Conservation (phyloP, 257 asterid species). For the Verbena officinalis region DNA sequence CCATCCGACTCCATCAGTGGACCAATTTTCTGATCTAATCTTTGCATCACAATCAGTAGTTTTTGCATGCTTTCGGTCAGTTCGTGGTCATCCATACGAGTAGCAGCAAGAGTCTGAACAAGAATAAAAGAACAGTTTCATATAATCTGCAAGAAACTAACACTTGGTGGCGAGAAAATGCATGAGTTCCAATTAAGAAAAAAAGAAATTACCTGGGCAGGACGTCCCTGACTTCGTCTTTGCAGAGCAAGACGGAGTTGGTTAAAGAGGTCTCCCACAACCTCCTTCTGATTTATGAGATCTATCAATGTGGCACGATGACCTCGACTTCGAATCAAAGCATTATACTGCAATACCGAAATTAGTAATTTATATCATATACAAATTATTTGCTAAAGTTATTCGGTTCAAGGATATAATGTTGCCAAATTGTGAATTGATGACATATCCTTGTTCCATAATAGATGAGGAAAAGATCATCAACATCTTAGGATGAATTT, state of each 20-base stretch:
- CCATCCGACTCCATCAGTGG: conserved; percentile 89
- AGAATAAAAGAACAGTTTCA: conserved; percentile 5
- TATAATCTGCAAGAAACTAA: conserved; percentile 1
- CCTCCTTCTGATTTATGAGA: conserved; percentile 86
- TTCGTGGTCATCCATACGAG: conserved; percentile 77
- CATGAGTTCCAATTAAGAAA: neutral
- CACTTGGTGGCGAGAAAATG: conserved; percentile 3
- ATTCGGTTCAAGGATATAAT: neutral
- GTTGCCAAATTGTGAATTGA: neutral
- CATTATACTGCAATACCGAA: conserved; percentile 64
- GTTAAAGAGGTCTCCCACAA: conserved; percentile 87
- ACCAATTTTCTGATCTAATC: conserved; percentile 75
- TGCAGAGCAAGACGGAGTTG: conserved; percentile 93
- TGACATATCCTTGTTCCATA: neutral
- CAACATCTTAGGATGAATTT: neutral
- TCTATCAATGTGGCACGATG: conserved; percentile 73
- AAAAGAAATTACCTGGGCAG: conserved; percentile 69
- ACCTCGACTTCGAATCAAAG: conserved; percentile 63
- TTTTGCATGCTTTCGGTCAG: conserved; percentile 87
- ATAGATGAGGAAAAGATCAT: conserved; percentile 10
- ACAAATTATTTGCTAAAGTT: neutral
- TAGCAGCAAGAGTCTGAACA: conserved; percentile 82
- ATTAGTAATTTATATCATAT: neutral
- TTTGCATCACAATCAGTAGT: conserved; percentile 84
- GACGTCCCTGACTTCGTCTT: conserved; percentile 74